Base-by-base conservation (phyloP, 805 yeast genomes). In the Saccharomycopsis capsularis region DNA sequence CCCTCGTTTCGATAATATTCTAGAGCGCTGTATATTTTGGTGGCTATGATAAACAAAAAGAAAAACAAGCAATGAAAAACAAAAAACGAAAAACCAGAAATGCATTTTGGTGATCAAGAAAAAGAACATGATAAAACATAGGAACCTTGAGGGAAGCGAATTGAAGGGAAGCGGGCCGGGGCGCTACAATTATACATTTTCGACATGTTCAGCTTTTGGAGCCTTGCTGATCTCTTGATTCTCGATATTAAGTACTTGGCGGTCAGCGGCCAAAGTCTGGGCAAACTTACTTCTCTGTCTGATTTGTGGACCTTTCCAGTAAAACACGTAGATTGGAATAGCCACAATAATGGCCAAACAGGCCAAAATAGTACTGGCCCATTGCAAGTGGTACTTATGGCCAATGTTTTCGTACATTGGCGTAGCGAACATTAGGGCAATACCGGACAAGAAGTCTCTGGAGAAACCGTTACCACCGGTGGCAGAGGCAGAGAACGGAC, bases 351-450 rank as follows among this genome's bases (percentile, higher is more conserved):
- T n/a, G 36, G 36, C 44, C 19, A 41, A 41, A 19, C 44, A 41
- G 36, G 42, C 44, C 19, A 41, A 18, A 9, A 41, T 9, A 18
- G 44, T 41, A 16, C 36, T 27, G 15, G 44, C 44, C 44, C 44
- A 41, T 21, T 25, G 44, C 42, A 41, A 41, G 16, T 41, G 44
- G 13, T 9, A 16, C 22, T 41, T 41, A 19, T 18, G 21, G 42
- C 44, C 44, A 41, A 41, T 23, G 44, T 41, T 41, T 15, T 9
- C n/a, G 44, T 41, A 41, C 36, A 41, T 18, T 23, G 44, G 44
- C 5, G 22, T 19, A 16, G 44, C 36, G 40, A 23, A 41, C 44
- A 41, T 41, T 4, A n/a, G 7, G 36, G 44, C 11, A n/a, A 41
- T 16, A 7, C 44, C 44, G 13, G 44, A 42, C 44, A 41, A 41